phyloP scores from a whole-genome alignment of 306 rosid species.

The Rubus parviflorus region DNA sequence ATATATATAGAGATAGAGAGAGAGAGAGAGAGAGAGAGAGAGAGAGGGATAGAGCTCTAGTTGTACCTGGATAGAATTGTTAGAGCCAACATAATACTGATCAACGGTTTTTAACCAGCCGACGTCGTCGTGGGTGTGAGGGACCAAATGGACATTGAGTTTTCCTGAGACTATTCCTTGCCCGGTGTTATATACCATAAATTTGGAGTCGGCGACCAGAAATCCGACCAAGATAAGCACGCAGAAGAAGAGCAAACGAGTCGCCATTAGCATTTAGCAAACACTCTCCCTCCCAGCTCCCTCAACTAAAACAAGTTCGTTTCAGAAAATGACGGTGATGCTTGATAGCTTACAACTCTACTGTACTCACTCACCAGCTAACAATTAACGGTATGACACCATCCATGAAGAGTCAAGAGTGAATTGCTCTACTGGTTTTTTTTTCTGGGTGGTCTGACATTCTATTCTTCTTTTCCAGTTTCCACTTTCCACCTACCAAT shows the following conservation, averaged over 20 bases:
- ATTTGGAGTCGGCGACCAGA: slow-evolving; percentile 31
- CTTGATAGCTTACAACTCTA: no score
- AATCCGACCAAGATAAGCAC: background rate
- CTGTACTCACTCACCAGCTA: no score
- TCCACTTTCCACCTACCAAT: no score
- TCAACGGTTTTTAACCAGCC: slow-evolving; percentile 67
- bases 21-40: background rate
- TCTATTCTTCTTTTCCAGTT: no score
- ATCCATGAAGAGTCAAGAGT: no score
- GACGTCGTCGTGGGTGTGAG: slow-evolving; percentile 62
- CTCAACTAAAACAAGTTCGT: no score
- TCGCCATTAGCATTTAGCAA: slow-evolving; percentile 1
- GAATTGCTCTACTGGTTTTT: no score
- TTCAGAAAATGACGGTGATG: no score
- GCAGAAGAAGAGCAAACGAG: background rate
- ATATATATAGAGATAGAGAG: no score
- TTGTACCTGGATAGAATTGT: slow-evolving; percentile 54
- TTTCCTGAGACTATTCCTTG: slow-evolving; percentile 40
- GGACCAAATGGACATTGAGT: slow-evolving; percentile 54
- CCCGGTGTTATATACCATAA: slow-evolving; percentile 40
- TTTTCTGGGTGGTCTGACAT: no score
- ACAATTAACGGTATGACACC: no score
- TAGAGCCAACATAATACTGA: slow-evolving; percentile 61
- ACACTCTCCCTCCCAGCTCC: background rate
- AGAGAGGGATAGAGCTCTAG: background rate